Conservation (phyloP, 805 yeast genomes). For the Maudiozyma turicensis region DNA sequence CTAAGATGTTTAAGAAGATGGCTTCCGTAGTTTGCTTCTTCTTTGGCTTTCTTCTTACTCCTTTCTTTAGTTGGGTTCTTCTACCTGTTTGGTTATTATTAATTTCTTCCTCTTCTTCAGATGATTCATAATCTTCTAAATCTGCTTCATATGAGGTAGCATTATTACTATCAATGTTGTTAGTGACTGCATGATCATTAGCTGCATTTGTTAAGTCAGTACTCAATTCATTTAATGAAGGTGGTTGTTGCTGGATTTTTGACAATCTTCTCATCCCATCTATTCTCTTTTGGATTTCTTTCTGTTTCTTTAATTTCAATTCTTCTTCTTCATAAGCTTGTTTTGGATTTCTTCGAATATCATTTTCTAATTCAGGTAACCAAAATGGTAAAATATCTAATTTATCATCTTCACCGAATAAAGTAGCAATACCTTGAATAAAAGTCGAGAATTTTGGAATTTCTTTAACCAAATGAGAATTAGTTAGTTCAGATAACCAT, state of each 20-base stretch:
- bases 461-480: slow-evolving; percentile 79
- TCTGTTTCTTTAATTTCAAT: slow-evolving; percentile 40
- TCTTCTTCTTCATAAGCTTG: slow-evolving; percentile 64
- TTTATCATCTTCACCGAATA: slow-evolving; percentile 75
- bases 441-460: slow-evolving; percentile 91
- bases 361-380: slow-evolving; percentile 82
- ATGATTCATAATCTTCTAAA: slow-evolving; percentile 50
- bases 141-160: slow-evolving; percentile 31
- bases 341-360: slow-evolving; percentile 68
- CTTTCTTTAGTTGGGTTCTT: slow-evolving; percentile 5
- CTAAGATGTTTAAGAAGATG: slow-evolving; percentile 30
- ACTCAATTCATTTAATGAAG: neutral
- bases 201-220: neutral
- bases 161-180: neutral
- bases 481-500: slow-evolving; percentile 84
- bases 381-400: slow-evolving; percentile 88
- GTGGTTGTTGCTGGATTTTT: slow-evolving; percentile 7
- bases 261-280: slow-evolving; percentile 32
- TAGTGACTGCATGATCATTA: neutral
- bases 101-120: slow-evolving; percentile 30
- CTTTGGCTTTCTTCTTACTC: slow-evolving; percentile 10
- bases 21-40: slow-evolving; percentile 20
- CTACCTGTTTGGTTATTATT: neutral
- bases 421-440: slow-evolving; percentile 82
- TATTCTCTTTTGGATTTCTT: slow-evolving; percentile 28